Percentiles rank a stretch among this genome's conserved stretches.
Evolutionary conservation across 345 rosid genomes (phyloP).

Genomic region (Cardamine resedifolia): DNA sequence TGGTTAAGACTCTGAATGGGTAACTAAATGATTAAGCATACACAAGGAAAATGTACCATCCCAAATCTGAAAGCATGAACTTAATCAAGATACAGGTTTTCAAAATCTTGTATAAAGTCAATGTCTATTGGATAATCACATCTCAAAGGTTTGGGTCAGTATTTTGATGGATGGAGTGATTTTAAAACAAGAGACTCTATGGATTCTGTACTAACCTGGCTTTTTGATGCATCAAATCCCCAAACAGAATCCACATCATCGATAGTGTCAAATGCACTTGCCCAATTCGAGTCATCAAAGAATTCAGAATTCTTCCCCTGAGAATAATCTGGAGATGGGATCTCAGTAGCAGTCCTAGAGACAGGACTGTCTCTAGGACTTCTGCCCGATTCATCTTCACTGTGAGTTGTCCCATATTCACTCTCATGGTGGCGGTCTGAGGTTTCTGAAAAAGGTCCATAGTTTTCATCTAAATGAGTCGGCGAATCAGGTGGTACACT

Average conservation of each 20-base stretch:
- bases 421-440: slow-evolving; percentile 52
- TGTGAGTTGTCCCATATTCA: slow-evolving; percentile 60
- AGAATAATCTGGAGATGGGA: slow-evolving; percentile 66
- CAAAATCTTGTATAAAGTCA: neutral
- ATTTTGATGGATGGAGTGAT: neutral
- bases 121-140: neutral
- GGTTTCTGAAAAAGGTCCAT: slow-evolving; percentile 44
- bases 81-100: neutral
- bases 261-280: slow-evolving; percentile 81
- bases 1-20: neutral
- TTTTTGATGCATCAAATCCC: slow-evolving; percentile 69
- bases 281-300: slow-evolving; percentile 90
- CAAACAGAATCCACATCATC: slow-evolving; percentile 94
- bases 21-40: slow-evolving; percentile 2
- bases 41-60: neutral
- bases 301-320: slow-evolving; percentile 65
- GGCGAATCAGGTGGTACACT: slow-evolving; percentile 51
- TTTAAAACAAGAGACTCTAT: neutral
- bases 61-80: slow-evolving; percentile 20
- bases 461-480: slow-evolving; percentile 51
- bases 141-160: neutral
- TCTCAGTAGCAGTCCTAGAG: slow-evolving; percentile 58
- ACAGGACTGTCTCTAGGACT: slow-evolving; percentile 82
- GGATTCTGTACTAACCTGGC: slow-evolving; percentile 58
- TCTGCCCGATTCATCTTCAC: slow-evolving; percentile 83